Evolutionary conservation across 208 protist species (phyloP).

Genomic region (Cochliopodium minus): DNA sequence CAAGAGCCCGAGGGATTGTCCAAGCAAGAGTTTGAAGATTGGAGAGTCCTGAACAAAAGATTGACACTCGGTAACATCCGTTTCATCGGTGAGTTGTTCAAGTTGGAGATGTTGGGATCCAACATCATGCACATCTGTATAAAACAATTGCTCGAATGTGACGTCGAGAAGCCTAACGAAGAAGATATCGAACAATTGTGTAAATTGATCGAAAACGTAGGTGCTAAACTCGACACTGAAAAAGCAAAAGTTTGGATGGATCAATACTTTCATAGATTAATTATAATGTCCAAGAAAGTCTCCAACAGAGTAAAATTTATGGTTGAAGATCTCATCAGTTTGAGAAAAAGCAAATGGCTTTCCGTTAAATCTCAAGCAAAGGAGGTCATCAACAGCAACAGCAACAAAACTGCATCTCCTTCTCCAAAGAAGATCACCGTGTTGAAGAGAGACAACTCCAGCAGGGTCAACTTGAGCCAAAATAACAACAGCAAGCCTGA

Average conservation of each 20-base stretch:
- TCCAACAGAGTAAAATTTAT: constrained; percentile 20
- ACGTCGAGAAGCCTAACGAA: neutral
- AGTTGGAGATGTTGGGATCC: constrained; percentile 23
- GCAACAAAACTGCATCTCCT: no score
- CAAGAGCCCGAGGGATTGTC: neutral
- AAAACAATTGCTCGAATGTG: constrained; percentile 9
- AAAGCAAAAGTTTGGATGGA: constrained; percentile 7
- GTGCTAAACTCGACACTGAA: constrained; percentile 10
- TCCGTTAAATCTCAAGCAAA: no score
- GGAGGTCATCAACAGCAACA: no score
- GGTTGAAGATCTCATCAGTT: constrained; percentile 20
- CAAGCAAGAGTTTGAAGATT: neutral
- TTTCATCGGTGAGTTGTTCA: constrained; percentile 34
- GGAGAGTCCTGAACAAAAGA: neutral
- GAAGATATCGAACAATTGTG: constrained; percentile 24
- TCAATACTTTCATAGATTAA: constrained; percentile 18
- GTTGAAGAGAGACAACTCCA: no score
- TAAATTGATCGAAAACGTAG: constrained; percentile 25
- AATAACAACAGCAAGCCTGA: no score
- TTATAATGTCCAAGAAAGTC: constrained; percentile 5
- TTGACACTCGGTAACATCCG: constrained; percentile 19
- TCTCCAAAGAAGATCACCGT: no score
- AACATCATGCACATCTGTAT: constrained; percentile 32
- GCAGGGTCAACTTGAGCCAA: no score
- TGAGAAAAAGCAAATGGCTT: constrained; percentile 18